Percentiles rank a stretch among this genome's conserved stretches.
These are phyloP conservation scores for Trichoderma erinaceum DNA, from an alignment of 495 filamentous ascomycete genomes.

Conservation along the genomic window DNA sequence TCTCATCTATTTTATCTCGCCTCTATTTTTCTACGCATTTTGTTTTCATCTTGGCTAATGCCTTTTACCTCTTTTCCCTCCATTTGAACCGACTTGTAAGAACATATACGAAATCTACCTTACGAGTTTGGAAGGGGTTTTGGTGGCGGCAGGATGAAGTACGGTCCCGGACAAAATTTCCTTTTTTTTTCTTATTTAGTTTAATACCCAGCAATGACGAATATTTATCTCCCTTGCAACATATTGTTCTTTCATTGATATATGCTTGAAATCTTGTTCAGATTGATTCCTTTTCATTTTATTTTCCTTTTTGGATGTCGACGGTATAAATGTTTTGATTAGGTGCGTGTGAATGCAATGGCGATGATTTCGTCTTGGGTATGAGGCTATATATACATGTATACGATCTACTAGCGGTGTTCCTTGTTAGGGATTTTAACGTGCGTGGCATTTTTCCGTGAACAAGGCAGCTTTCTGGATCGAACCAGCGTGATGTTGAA, in stretches of 20 bases:
- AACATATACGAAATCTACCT: neutral
- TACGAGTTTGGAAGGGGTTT: neutral
- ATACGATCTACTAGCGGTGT: neutral
- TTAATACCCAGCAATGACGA: constrained; percentile 9
- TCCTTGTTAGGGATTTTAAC: too few relatives aligned
- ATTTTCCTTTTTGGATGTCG: neutral
- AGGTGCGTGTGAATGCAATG: neutral
- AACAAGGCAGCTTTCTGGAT: neutral
- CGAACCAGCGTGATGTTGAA: too few relatives aligned
- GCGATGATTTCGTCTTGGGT: neutral
- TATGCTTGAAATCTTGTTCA: too few relatives aligned
- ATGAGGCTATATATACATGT: neutral
- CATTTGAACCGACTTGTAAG: neutral
- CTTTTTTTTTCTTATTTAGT: neutral
- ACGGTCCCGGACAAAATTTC: neutral
- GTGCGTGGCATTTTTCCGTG: neutral
- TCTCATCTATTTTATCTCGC: neutral
- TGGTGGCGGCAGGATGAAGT: neutral
- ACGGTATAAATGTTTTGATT: neutral
- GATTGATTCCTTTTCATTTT: neutral
- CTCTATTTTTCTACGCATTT: neutral
- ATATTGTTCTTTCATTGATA: too few relatives aligned
- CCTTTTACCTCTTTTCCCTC: neutral
- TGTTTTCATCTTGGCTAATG: neutral
- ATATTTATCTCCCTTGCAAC: neutral